Conservation (phyloP, 2,329 filamentous ascomycete species). For the Arthrobotrys pseudoclavata region DNA sequence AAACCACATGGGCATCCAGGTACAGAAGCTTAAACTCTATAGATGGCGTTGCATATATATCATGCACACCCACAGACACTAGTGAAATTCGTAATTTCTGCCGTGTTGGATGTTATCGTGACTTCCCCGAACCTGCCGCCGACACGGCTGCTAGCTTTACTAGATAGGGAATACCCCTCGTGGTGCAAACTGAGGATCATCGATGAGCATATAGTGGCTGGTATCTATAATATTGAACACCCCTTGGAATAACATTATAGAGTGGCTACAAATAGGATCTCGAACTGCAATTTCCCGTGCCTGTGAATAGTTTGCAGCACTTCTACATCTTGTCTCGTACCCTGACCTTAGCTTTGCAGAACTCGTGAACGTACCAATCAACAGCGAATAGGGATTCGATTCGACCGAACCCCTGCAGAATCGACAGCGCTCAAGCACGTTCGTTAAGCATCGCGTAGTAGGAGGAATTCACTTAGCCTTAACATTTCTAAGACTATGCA, state of each 20-base stretch:
- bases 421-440: conserved; percentile 19
- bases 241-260: conserved; percentile 24
- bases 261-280: conserved; percentile 35
- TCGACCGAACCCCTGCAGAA: conserved; percentile 35
- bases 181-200: conserved; percentile 32
- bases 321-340: conserved; percentile 10
- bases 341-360: conserved; percentile 17
- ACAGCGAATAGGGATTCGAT: conserved; percentile 46
- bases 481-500: conserved; percentile 12
- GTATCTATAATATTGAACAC: conserved; percentile 25
- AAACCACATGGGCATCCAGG: conserved; percentile 33
- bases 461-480: conserved; percentile 7
- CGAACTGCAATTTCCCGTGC: conserved; percentile 49
- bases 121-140: conserved; percentile 31
- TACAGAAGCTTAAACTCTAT: conserved; percentile 37
- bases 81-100: conserved; percentile 48
- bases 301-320: conserved; percentile 50
- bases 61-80: conserved; percentile 15
- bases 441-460: conserved; percentile 55
- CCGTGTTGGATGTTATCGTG: conserved; percentile 18
- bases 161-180: conserved; percentile 35
- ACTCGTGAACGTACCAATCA: conserved; percentile 15
- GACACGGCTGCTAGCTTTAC: conserved; percentile 39
- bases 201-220: conserved; percentile 29
- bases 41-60: conserved; percentile 43